Percentiles rank a stretch among this genome's conserved stretches.
These are phyloP conservation scores for Fusarium pseudoanthophilum DNA, from an alignment of 2,329 filamentous ascomycete species.

Conservation along the genomic window DNA sequence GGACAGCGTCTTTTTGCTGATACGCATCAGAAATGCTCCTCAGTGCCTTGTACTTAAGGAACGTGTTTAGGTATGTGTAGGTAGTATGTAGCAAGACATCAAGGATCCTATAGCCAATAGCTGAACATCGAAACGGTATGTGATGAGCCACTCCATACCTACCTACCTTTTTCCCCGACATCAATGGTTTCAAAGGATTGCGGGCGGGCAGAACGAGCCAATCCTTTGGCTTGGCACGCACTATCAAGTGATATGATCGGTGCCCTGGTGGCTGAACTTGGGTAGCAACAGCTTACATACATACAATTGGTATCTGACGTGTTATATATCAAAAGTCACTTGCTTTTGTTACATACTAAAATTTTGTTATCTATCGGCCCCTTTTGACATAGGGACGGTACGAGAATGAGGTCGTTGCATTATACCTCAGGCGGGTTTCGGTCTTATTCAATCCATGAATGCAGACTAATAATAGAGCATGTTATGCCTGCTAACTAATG, in stretches of 20 bases:
- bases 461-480: slow-evolving; percentile 3
- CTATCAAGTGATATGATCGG: background rate
- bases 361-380: background rate
- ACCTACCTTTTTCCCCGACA: background rate
- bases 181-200: background rate
- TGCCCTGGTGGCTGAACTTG: background rate
- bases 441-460: background rate
- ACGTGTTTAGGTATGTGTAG: background rate
- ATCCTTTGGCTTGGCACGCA: slow-evolving; percentile 2
- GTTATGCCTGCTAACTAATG: background rate
- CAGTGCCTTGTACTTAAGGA: background rate
- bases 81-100: background rate
- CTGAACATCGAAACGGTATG: slow-evolving; percentile 19
- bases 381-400: background rate
- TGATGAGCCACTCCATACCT: slow-evolving; percentile 3
- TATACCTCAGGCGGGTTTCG: background rate
- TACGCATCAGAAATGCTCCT: background rate
- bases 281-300: background rate
- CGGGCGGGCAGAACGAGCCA: background rate
- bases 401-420: background rate
- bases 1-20: slow-evolving; percentile 9
- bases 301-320: background rate
- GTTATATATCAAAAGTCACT: background rate
- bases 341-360: background rate
- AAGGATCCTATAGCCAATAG: background rate